A percentile compares a stretch with the other conserved stretches of the same genome.
Conservation (phyloP, 78 protist genomes). For the Cavenderia fasciculata region DNA sequence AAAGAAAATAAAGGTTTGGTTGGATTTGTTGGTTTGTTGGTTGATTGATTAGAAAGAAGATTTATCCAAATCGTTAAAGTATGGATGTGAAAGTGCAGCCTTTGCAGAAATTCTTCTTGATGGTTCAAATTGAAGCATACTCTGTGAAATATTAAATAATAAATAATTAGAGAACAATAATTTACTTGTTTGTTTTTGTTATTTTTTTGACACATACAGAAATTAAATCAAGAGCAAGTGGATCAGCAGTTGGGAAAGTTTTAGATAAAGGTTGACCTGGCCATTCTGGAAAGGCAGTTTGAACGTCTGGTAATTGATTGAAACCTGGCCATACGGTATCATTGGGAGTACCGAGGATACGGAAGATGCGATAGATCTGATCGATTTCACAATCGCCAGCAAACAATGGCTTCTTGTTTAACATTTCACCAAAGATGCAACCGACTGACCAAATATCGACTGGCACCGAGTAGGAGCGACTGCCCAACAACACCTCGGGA, state of each 20-base stretch:
- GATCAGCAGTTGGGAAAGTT: constrained; percentile 63
- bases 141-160: background rate
- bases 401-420: constrained; percentile 93
- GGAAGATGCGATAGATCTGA: constrained; percentile 95
- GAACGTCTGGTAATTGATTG: constrained; percentile 85
- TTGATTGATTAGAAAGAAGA: constrained; percentile 63
- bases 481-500: constrained; percentile 99
- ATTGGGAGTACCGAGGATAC: constrained; percentile 90
- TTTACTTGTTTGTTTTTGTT: background rate
- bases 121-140: constrained; percentile 93
- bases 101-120: constrained; percentile 90
- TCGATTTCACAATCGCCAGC: constrained; percentile 96
- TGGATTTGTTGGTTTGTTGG: no score
- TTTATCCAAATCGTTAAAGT: constrained; percentile 84
- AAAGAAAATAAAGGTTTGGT: no score
- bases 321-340: constrained; percentile 93
- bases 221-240: constrained; percentile 84
- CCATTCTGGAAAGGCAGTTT: constrained; percentile 88
- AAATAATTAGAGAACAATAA: background rate
- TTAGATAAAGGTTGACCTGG: constrained; percentile 68
- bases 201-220: background rate
- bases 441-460: constrained; percentile 99
- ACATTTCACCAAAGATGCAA: constrained; percentile 99
- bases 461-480: constrained; percentile 93
- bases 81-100: constrained; percentile 91